A percentile compares a stretch with the other conserved stretches of the same genome.
phyloP scores from a whole-genome alignment of 345 rosid species.

The Citrus sp. region DNA sequence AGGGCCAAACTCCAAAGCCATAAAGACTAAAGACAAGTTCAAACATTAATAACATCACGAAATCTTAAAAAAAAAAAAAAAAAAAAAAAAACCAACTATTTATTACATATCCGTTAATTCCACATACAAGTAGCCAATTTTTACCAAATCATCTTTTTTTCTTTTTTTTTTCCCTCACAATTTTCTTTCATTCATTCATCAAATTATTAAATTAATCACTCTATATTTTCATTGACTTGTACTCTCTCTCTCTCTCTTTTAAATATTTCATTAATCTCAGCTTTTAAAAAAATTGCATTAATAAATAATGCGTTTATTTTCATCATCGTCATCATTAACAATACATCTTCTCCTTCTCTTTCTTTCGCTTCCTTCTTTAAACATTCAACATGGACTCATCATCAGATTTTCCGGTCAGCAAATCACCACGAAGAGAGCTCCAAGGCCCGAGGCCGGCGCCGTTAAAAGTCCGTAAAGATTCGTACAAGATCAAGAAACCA shows the following conservation, averaged over 20 bases:
- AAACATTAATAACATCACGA: conserved; percentile 32
- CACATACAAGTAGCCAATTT: conserved; percentile 14
- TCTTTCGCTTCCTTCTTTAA: neutral
- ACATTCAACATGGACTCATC: conserved; percentile 34
- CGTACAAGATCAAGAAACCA: conserved; percentile 77
- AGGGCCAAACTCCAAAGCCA: neutral
- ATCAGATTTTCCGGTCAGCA: conserved; percentile 33
- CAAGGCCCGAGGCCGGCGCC: conserved; percentile 84
- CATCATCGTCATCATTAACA: neutral
- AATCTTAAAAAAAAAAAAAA: neutral
- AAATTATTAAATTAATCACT: neutral
- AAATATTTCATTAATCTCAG: neutral
- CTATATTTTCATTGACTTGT: conserved; percentile 27
- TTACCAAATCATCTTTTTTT: neutral
- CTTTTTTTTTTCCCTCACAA: too few relatives aligned
- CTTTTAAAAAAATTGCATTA: neutral
- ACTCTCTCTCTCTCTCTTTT: conserved; percentile 9
- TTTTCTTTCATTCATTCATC: neutral
- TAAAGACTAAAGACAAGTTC: conserved; percentile 36
- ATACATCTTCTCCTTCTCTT: neutral
- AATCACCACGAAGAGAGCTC: conserved; percentile 68
- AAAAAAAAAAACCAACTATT: too few relatives aligned
- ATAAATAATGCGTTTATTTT: conserved; percentile 14
- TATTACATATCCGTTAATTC: too few relatives aligned
- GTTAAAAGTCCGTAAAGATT: conserved; percentile 63